Base-by-base conservation (phyloP, 179 eudicot genomes). In the Heliamphora pulchella region DNA sequence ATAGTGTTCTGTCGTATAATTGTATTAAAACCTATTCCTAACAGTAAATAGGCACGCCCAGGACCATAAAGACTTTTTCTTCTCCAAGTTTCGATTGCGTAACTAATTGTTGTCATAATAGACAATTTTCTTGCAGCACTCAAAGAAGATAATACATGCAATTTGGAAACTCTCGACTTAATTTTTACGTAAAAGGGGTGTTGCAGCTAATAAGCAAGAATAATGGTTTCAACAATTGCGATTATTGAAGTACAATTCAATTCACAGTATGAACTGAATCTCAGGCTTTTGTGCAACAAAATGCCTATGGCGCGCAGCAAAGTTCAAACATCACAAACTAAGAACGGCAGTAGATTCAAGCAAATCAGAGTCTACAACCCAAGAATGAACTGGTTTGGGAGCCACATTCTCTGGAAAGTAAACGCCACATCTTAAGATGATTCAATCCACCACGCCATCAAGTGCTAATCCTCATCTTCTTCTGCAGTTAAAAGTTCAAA, bases 381-480 rank as follows among this genome's bases (percentile, higher is more conserved):
- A 57, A n/a, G 17, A 22, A 79, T 59, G 17, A 75, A 71, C 80
- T 69, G 64, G 68, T 54, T 79, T 53, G 44, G 64, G 53, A 63
- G 65, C 82, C 50, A 65, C 51, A 54, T 43, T 67, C 80, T 62
- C 43, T 18, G 78, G 47, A 75, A 70, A 57, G 6, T 78, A 70
- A 64, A 58, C n/a, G 20, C 63, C 71, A 74, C n/a, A 3, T 58
- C 47, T 5, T 57, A 68, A 80, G 61, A 58, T 78, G 76, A 50
- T 71, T 82, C 81, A 22, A 20, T 48, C 71, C 46, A 64, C 50
- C 54, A 78, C 76, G 81, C 41, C 76, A 31, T 31, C n/a, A 59
- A 51, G 69, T 67, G 70, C 81, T 87, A 86, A 74, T 87, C 88
- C 58, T 88, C 91, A 53, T 88, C 92, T 79, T 87, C 90, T 81